Percentiles rank a stretch among this genome's conserved stretches.
These are phyloP conservation scores for Trichophyton verrucosum DNA, from an alignment of 2,329 filamentous ascomycete species.

Conservation along the genomic window DNA sequence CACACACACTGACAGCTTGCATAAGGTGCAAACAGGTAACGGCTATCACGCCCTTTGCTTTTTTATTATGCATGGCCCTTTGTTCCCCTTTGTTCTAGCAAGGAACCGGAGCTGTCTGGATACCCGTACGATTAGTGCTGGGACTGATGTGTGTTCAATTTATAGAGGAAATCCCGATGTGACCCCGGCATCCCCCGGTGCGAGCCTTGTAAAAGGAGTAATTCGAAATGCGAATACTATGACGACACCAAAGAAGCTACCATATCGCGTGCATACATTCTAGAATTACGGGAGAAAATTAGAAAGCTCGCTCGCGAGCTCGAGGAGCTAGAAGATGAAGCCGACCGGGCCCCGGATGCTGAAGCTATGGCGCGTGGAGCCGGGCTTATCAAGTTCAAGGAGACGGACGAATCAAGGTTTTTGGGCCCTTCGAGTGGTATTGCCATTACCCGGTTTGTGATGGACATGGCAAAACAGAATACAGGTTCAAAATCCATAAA, in stretches of 20 bases:
- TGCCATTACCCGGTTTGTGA: constrained; percentile 83
- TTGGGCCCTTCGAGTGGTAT: constrained; percentile 91
- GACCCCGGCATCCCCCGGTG: constrained; percentile 87
- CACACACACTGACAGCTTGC: constrained; percentile 12
- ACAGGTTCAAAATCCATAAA: constrained; percentile 84
- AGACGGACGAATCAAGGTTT: constrained; percentile 79
- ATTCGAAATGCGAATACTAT: constrained; percentile 87
- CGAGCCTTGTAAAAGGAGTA: constrained; percentile 81
- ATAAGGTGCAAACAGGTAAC: constrained; percentile 12
- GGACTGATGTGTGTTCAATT: background rate
- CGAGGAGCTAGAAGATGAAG: constrained; percentile 63
- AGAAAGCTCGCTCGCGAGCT: constrained; percentile 71
- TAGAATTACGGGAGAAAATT: constrained; percentile 79
- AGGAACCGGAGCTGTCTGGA: background rate
- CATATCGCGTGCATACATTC: constrained; percentile 83
- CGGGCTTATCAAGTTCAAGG: constrained; percentile 70
- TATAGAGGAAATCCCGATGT: constrained; percentile 89
- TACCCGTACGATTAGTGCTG: background rate
- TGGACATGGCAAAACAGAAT: constrained; percentile 92
- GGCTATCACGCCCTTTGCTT: background rate
- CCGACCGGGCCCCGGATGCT: constrained; percentile 54
- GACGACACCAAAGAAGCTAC: constrained; percentile 77
- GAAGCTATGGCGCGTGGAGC: constrained; percentile 81
- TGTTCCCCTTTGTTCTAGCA: background rate
- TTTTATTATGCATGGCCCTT: background rate